Evolutionary conservation across 139 green algal genomes (phyloP).

Genomic region (Coccomyxa sp.): DNA sequence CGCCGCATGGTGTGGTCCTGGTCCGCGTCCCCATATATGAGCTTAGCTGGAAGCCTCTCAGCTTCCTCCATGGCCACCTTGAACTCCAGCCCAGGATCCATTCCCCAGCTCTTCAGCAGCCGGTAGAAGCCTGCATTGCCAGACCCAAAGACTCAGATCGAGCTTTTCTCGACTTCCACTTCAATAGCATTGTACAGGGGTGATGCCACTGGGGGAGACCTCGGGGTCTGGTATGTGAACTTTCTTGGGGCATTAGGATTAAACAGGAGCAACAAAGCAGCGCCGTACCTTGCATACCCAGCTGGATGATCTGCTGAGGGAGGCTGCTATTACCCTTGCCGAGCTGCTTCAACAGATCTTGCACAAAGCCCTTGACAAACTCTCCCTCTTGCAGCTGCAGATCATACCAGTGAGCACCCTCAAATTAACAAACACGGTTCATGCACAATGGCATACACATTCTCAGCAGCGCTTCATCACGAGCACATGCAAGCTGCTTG

Average conservation of each 20-base stretch:
- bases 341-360: background rate
- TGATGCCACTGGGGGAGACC: no score
- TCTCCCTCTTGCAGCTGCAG: background rate
- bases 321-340: background rate
- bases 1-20: background rate
- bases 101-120: constrained; percentile 22
- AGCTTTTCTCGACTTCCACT: no score
- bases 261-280: no score
- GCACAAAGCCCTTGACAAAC: background rate
- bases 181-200: no score
- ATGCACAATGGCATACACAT: no score
- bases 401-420: no score
- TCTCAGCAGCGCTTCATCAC: background rate
- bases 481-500: background rate
- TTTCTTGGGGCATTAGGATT: no score
- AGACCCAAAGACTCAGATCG: no score
- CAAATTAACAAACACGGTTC: no score
- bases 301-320: background rate
- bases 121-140: constrained; percentile 21
- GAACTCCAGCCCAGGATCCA: constrained; percentile 44
- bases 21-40: background rate
- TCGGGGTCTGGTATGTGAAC: no score
- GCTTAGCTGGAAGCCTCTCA: constrained; percentile 4
- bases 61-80: constrained; percentile 52
- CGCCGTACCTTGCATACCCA: background rate